phyloP scores from a whole-genome alignment of 495 filamentous ascomycete genomes.

The Penicillium lividum region DNA sequence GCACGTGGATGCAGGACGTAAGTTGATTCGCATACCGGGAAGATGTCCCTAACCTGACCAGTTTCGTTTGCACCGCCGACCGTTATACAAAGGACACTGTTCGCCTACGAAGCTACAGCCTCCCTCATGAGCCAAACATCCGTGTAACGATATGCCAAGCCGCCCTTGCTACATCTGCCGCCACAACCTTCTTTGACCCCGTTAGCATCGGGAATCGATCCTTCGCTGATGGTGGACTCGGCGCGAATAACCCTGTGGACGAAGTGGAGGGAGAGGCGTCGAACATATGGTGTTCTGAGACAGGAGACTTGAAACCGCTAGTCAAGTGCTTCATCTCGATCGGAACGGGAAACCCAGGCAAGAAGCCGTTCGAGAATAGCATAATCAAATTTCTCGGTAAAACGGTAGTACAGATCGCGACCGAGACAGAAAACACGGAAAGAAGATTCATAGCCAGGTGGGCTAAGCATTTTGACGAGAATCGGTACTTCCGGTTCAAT shows the following conservation, averaged over 20 bases:
- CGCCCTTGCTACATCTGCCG: neutral
- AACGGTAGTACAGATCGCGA: slow-evolving; percentile 12
- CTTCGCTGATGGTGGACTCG: slow-evolving; percentile 16
- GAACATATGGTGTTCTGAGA: slow-evolving; percentile 39
- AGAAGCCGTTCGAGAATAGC: slow-evolving; percentile 30
- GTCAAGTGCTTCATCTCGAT: slow-evolving; percentile 46
- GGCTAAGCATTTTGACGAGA: slow-evolving; percentile 13
- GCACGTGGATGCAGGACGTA: neutral
- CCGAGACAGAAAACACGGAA: slow-evolving; percentile 35
- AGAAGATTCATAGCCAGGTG: slow-evolving; percentile 30
- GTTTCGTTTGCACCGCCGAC: neutral
- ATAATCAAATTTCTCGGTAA: slow-evolving; percentile 14
- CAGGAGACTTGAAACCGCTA: slow-evolving; percentile 31
- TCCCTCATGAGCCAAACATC: neutral
- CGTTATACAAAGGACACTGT: neutral
- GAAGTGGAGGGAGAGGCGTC: slow-evolving; percentile 33
- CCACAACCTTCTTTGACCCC: slow-evolving; percentile 43
- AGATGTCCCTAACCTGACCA: neutral
- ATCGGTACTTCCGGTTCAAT: slow-evolving; percentile 48
- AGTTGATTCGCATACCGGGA: neutral
- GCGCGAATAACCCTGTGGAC: slow-evolving; percentile 20
- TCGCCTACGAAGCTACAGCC: neutral
- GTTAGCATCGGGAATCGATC: slow-evolving; percentile 35
- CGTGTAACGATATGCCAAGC: neutral
- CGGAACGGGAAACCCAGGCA: slow-evolving; percentile 39